These are phyloP conservation scores for Draba incana DNA, from an alignment of 345 rosid species.

Conservation along the genomic window DNA sequence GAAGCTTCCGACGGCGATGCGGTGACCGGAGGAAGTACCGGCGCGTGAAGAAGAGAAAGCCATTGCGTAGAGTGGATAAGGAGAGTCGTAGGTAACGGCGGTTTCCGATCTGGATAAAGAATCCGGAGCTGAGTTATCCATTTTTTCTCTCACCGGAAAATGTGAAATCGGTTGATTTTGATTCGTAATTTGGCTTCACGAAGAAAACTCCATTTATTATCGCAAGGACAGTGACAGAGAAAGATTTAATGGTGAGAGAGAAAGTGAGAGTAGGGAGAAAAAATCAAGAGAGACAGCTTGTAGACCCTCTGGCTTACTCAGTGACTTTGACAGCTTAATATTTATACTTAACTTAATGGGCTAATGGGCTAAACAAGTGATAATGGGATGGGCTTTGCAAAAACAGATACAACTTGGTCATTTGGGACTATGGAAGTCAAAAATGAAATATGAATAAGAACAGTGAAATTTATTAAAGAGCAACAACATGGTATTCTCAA, in stretches of 20 bases:
- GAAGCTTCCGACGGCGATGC: conserved; percentile 91
- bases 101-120: conserved; percentile 74
- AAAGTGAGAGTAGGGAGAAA: too few relatives aligned
- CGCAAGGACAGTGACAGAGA: conserved; percentile 4
- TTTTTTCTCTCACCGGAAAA: conserved; percentile 23
- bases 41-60: conserved; percentile 61
- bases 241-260: not conserved
- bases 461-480: too few relatives aligned
- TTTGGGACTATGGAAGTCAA: too few relatives aligned
- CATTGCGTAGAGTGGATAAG: conserved; percentile 83
- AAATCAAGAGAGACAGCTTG: too few relatives aligned
- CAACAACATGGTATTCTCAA: too few relatives aligned
- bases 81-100: conserved; percentile 81
- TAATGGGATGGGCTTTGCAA: too few relatives aligned
- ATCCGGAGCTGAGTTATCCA: conserved; percentile 87
- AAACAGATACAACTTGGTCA: too few relatives aligned
- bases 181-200: conserved; percentile 20
- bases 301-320: too few relatives aligned
- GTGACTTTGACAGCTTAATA: too few relatives aligned
- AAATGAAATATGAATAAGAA: too few relatives aligned
- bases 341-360: too few relatives aligned
- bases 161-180: not conserved
- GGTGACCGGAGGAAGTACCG: conserved; percentile 41
- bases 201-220: conserved; percentile 7
- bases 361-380: too few relatives aligned